A percentile compares a stretch with the other conserved stretches of the same genome.
These are phyloP conservation scores for Dendrostoma leiphaemia DNA, from an alignment of 2,329 filamentous ascomycete genomes.

Conservation along the genomic window DNA sequence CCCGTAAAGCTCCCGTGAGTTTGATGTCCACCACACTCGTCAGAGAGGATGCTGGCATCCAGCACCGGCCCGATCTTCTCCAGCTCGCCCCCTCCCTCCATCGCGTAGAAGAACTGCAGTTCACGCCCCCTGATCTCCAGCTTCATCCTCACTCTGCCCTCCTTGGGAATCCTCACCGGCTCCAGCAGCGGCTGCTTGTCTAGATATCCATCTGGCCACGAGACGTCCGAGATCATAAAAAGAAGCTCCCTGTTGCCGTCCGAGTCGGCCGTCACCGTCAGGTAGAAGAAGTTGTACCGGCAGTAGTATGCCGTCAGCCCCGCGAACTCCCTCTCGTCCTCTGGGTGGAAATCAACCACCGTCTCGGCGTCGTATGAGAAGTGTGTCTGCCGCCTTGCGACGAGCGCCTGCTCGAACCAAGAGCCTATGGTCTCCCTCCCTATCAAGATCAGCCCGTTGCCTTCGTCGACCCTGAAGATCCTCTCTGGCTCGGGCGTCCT, in stretches of 20 bases:
- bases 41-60: conserved; percentile 58
- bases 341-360: conserved; percentile 48
- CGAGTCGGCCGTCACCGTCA: conserved; percentile 55
- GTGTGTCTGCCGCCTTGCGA: conserved; percentile 54
- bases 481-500: conserved; percentile 54
- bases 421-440: conserved; percentile 54
- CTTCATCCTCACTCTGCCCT: conserved; percentile 54
- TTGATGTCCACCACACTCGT: conserved; percentile 62
- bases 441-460: conserved; percentile 42
- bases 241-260: conserved; percentile 57
- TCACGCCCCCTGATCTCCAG: conserved; percentile 45
- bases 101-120: conserved; percentile 56
- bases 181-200: conserved; percentile 35
- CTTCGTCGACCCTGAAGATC: conserved; percentile 42
- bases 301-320: conserved; percentile 62
- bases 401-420: conserved; percentile 58
- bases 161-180: conserved; percentile 48
- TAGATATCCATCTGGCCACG: conserved; percentile 52
- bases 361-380: conserved; percentile 63
- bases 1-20: conserved; percentile 63
- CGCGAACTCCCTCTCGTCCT: conserved; percentile 59
- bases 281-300: conserved; percentile 64
- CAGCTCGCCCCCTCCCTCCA: conserved; percentile 41
- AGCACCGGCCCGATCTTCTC: conserved; percentile 52
- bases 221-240: conserved; percentile 54